These are phyloP conservation scores for Crinitomyces ghanaensis DNA, from an alignment of 805 yeast species.

Conservation along the genomic window DNA sequence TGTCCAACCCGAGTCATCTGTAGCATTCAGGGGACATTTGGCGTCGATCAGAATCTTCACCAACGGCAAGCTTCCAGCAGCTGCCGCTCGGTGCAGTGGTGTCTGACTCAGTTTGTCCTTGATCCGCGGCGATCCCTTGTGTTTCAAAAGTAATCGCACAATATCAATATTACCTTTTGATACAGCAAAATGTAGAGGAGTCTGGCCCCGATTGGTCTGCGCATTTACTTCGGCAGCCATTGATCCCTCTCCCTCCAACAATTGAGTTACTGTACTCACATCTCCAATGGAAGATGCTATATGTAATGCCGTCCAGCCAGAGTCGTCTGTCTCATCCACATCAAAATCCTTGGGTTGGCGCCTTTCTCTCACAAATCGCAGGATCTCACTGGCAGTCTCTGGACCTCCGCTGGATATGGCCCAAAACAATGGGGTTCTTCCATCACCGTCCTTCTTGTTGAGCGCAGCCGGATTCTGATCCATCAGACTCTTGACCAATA, in stretches of 20 bases:
- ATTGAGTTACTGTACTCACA: conserved; percentile 34
- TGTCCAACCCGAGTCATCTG: conserved; percentile 70
- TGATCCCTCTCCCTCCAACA: no score
- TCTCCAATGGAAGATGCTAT: conserved; percentile 71
- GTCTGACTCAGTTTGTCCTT: conserved; percentile 58
- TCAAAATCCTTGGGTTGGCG: conserved; percentile 30
- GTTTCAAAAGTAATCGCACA: conserved; percentile 42
- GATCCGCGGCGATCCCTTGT: conserved; percentile 48
- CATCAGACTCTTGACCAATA: conserved; percentile 41
- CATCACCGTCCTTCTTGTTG: conserved; percentile 50
- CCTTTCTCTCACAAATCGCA: conserved; percentile 29
- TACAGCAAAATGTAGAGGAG: conserved; percentile 66
- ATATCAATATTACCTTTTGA: conserved; percentile 51
- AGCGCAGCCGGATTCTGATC: conserved; percentile 39
- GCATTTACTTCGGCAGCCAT: conserved; percentile 37
- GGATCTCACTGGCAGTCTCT: conserved; percentile 39
- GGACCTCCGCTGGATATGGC: conserved; percentile 56
- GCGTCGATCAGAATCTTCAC: conserved; percentile 43
- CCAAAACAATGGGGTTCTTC: conserved; percentile 80
- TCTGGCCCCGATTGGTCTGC: conserved; percentile 57
- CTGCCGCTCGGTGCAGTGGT: conserved; percentile 75
- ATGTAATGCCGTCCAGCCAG: conserved; percentile 87
- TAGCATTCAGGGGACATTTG: conserved; percentile 53
- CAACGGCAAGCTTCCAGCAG: conserved; percentile 54
- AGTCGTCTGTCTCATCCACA: conserved; percentile 59